Evolutionary conservation across 2,329 filamentous ascomycete species (phyloP), one percentile per base, ranked within the genome.

Genomic region (Boeremia lycopersici): DNA sequence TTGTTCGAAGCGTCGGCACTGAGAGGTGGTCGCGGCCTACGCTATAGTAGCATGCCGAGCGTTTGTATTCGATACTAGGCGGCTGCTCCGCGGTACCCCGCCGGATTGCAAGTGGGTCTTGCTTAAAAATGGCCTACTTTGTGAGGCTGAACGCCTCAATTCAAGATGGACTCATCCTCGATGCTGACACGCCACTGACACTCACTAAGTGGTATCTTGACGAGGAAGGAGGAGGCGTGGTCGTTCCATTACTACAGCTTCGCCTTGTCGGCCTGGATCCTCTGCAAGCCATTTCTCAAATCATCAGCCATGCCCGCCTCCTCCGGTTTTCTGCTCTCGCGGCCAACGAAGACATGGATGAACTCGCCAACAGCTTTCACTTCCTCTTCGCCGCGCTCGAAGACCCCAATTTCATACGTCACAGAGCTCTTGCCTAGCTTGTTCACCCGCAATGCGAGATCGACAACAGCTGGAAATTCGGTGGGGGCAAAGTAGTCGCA

Each of bases 331-430:
- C 88, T 86, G 13, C 84, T 89, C 33, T 82, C 81, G 46, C 90
- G 82, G 55, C 93, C 86, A n/a, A 96, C 89, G 77, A 93, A 96
- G 10, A 96, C 91, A 72, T 96, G 93, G 12, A 91, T 83, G 70
- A 95, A 92, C 64, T 89, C 89, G 1, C 92, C 92, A 0, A 96
- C 91, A 10, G 91, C 91, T 70, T 89, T 91, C 9, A 95, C 90
- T 17, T 83, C 79, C 1, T 90, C 86, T 2, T 87, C 78, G 0
- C 88, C 90, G 56, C 84, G 82, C 70, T 91, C 87, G 68, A 97
- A 98, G 1, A 98, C 82, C 0, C 87, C 95, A 54, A 96, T 85
- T 71, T 98, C 93, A 70, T 96, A 98, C 11, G 86, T 90, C 8
- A 96, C 92, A 68, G 91, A 96, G 25, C 90, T 91, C 63, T 86